Evolutionary conservation across 305 asterid species (phyloP).

Genomic region (Plantago coronopus): DNA sequence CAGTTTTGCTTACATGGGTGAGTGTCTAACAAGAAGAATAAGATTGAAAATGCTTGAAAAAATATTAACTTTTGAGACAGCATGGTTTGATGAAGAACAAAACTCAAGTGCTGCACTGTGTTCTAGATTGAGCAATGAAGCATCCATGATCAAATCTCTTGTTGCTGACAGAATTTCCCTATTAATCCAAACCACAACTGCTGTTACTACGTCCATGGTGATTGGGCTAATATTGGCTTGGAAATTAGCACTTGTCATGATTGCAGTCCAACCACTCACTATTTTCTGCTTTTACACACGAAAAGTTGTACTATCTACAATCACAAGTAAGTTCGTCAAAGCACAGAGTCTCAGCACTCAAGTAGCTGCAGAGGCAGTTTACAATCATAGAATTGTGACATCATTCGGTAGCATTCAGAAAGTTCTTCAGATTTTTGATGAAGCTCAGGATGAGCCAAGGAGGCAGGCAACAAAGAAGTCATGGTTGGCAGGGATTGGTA

Average conservation of each 20-base stretch:
- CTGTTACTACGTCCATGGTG: slow-evolving; percentile 58
- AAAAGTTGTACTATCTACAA: slow-evolving; percentile 57
- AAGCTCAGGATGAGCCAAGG: slow-evolving; percentile 77
- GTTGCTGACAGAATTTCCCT: slow-evolving; percentile 72
- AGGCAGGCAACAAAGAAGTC: slow-evolving; percentile 76
- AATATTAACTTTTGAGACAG: slow-evolving; percentile 61
- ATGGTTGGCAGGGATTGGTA: slow-evolving; percentile 73
- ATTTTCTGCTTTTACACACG: slow-evolving; percentile 67
- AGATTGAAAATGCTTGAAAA: slow-evolving; percentile 57
- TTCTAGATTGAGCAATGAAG: slow-evolving; percentile 63
- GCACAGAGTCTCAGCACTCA: slow-evolving; percentile 70
- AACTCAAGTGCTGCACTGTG: slow-evolving; percentile 66
- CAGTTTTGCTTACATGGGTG: slow-evolving; percentile 79
- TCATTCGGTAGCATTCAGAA: slow-evolving; percentile 59
- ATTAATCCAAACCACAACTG: slow-evolving; percentile 56
- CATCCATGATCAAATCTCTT: slow-evolving; percentile 76
- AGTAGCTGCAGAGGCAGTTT: slow-evolving; percentile 73
- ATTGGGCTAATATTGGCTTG: slow-evolving; percentile 71
- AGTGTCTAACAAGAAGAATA: slow-evolving; percentile 54
- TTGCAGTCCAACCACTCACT: slow-evolving; percentile 73
- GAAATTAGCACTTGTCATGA: slow-evolving; percentile 88
- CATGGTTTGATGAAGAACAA: slow-evolving; percentile 73
- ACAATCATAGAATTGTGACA: slow-evolving; percentile 65
- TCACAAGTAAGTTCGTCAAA: slow-evolving; percentile 55
- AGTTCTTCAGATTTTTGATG: slow-evolving; percentile 62